A percentile compares a stretch with the other conserved stretches of the same genome.
Conservation (phyloP, 805 yeast species). For the Metschnikowia picachoensis region DNA sequence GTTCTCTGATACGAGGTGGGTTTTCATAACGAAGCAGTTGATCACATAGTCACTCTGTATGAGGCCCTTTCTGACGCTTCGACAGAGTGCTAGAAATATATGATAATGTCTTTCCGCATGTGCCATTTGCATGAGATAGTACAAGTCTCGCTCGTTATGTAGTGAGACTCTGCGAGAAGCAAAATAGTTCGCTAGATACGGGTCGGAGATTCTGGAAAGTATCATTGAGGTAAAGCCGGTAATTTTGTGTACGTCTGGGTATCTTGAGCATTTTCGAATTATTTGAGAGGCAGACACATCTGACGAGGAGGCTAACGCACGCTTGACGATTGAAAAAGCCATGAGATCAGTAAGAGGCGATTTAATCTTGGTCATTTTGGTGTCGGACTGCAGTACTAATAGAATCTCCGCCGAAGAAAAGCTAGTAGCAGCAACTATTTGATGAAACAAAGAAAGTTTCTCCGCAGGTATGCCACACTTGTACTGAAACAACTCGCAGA, state of each 20-base stretch:
- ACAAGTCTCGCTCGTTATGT: conserved; percentile 10
- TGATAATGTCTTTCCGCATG: background rate
- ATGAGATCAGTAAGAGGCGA: background rate
- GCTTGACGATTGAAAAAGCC: background rate
- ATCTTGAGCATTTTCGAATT: background rate
- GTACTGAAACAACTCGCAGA: conserved; percentile 20
- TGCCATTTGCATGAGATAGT: background rate
- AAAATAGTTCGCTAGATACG: background rate
- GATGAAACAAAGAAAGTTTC: conserved; percentile 4
- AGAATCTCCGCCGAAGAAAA: too few species aligned
- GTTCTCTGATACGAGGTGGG: background rate
- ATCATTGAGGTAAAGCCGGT: conserved; percentile 6
- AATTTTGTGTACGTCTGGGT: conserved; percentile 2
- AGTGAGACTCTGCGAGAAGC: background rate
- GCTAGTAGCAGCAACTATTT: background rate
- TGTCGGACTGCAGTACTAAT: too few species aligned
- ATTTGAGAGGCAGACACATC: background rate
- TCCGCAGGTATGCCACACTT: conserved; percentile 9
- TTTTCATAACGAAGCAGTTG: conserved; percentile 2
- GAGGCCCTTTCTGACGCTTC: conserved; percentile 1
- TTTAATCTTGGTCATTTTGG: too few species aligned
- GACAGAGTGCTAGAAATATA: conserved; percentile 3
- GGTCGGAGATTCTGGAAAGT: background rate
- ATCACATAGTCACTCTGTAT: conserved; percentile 3
- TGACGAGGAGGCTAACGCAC: background rate